phyloP scores from a whole-genome alignment of 352 stramenopile genomes.

The Saprolegnia diclina region DNA sequence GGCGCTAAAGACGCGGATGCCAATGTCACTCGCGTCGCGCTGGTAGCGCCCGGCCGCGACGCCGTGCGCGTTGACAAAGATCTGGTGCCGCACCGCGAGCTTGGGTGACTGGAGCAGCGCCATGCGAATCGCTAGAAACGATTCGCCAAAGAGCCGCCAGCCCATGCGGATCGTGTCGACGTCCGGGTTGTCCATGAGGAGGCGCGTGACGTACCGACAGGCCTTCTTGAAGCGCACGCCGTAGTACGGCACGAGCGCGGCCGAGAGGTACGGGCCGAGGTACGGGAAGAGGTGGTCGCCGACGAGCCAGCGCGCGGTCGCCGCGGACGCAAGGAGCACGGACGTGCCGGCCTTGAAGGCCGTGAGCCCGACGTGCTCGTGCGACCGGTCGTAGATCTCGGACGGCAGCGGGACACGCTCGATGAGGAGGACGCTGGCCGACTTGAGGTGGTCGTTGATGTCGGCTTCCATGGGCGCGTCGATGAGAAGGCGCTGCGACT shows the following conservation, averaged over 20 bases:
- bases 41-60: constrained; percentile 28
- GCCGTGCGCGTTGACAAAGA: constrained; percentile 53
- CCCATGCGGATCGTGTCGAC: constrained; percentile 82
- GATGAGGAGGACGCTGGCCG: constrained; percentile 68
- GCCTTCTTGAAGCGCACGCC: constrained; percentile 65
- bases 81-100: constrained; percentile 58
- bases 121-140: constrained; percentile 56
- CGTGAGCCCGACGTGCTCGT: constrained; percentile 69
- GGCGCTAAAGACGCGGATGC: constrained; percentile 64
- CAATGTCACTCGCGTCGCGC: constrained; percentile 48
- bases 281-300: constrained; percentile 45
- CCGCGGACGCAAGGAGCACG: constrained; percentile 66
- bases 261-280: constrained; percentile 51
- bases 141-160: constrained; percentile 81
- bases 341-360: constrained; percentile 80
- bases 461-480: constrained; percentile 78
- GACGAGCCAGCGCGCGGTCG: constrained; percentile 68
- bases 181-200: constrained; percentile 72
- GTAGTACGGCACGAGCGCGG: constrained; percentile 80
- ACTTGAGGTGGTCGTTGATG: constrained; percentile 85
- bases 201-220: constrained; percentile 63
- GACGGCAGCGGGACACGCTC: constrained; percentile 71
- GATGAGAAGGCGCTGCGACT: constrained; percentile 69
- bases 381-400: constrained; percentile 82
- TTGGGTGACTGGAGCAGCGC: constrained; percentile 57